These are phyloP conservation scores for Fusarium abutilonis DNA, from an alignment of 2,329 filamentous ascomycete genomes.

Conservation along the genomic window DNA sequence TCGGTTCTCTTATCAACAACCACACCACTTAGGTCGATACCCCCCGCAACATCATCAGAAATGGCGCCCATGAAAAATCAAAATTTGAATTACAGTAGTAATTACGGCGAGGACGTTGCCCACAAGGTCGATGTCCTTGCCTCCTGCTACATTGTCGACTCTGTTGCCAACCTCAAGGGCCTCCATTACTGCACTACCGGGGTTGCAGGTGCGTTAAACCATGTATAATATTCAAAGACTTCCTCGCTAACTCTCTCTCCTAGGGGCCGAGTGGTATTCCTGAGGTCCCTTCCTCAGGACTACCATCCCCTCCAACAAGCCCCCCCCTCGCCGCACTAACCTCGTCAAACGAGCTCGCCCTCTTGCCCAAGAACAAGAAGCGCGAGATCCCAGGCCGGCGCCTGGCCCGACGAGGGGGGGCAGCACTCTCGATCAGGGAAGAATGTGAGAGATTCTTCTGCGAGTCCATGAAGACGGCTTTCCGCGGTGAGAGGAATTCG, in stretches of 20 bases:
- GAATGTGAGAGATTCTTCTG: slow-evolving; percentile 99
- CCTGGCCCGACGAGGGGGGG: slow-evolving; percentile 79
- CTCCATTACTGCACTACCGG: slow-evolving; percentile 97
- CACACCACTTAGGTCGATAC: slow-evolving; percentile 36
- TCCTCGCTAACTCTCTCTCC: slow-evolving; percentile 34
- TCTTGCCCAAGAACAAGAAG: slow-evolving; percentile 66
- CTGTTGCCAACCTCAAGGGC: slow-evolving; percentile 76
- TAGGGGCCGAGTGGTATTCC: slow-evolving; percentile 92
- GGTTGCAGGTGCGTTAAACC: slow-evolving; percentile 71
- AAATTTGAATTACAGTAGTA: slow-evolving; percentile 76
- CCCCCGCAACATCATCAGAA: slow-evolving; percentile 45
- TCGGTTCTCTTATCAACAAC: slow-evolving; percentile 9
- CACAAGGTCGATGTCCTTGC: slow-evolving; percentile 81
- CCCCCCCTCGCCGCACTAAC: slow-evolving; percentile 85
- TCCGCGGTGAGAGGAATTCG: slow-evolving; percentile 93
- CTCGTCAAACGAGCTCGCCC: slow-evolving; percentile 72
- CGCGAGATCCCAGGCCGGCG: slow-evolving; percentile 55
- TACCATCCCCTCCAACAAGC: slow-evolving; percentile 86
- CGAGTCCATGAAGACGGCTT: slow-evolving; percentile 91
- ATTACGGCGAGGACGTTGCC: slow-evolving; percentile 75
- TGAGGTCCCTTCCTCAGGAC: slow-evolving; percentile 87
- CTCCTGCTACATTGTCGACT: slow-evolving; percentile 88
- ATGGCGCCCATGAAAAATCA: slow-evolving; percentile 78
- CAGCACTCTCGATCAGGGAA: slow-evolving; percentile 95
- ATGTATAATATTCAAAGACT: background rate